A percentile compares a stretch with the other conserved stretches of the same genome.
These are phyloP conservation scores for Xylaria sp. DNA, from an alignment of 2,329 filamentous ascomycete species.

Conservation along the genomic window DNA sequence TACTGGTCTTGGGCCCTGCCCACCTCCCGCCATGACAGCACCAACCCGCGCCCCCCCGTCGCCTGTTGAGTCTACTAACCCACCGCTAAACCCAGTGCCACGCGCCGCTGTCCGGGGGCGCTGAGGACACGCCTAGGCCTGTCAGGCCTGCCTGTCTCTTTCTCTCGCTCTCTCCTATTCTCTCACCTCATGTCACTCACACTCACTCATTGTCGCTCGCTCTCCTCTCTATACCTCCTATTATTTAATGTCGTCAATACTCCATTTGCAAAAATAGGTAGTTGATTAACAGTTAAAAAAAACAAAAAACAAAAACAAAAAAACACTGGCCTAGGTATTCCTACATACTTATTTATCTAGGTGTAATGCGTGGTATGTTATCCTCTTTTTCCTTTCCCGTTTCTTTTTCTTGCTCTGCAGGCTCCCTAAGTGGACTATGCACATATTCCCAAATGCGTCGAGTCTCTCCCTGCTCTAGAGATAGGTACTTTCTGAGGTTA, in stretches of 20 bases:
- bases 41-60: constrained; percentile 2
- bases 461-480: not conserved
- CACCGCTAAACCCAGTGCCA: constrained; percentile 26
- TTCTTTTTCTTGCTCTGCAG: not conserved
- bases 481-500: not conserved
- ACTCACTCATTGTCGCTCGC: not conserved
- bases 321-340: not conserved
- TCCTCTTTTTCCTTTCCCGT: not conserved
- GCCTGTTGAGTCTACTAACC: constrained; percentile 11
- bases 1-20: constrained; percentile 22
- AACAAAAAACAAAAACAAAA: too few species aligned
- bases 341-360: not conserved
- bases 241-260: not conserved
- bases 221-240: not conserved
- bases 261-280: too few species aligned
- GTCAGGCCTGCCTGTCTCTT: not conserved
- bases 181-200: constrained; percentile 16
- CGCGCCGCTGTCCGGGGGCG: constrained; percentile 25
- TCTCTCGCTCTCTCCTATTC: constrained; percentile 10
- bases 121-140: not conserved
- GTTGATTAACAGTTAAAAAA: too few species aligned
- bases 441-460: not conserved
- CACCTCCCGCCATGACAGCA: constrained; percentile 11
- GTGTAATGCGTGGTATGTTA: not conserved
- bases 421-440: not conserved